Evolutionary conservation across 305 asterid species (phyloP), one percentile per base, ranked within the genome.

Genomic region (Solanum aculeatissimum): DNA sequence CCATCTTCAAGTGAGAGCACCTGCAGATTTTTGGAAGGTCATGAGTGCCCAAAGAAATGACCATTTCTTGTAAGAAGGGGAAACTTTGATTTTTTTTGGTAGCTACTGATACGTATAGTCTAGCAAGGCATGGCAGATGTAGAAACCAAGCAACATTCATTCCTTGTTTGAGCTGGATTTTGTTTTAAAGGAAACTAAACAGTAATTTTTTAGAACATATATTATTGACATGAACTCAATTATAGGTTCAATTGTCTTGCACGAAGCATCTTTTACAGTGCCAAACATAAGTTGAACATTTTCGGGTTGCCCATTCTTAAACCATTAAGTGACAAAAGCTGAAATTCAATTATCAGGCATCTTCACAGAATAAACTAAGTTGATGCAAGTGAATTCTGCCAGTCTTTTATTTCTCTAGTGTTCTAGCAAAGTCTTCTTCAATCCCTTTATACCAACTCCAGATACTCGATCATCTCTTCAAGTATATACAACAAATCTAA

Each of bases 1-100:
- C 99, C 98, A 72, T 93, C 92, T 86, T 92, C 92, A 87, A 86
- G 89, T 43, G 99, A 85, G 82, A 93, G 90, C 15, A 95, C 98
- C 99, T 97, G 92, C 85, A 92, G 68, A 85, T 27, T 65, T 84
- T 25, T 57, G 83, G 47, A 78, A 78, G 49, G 53, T 62, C 42
- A 84, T 43, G 62, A 81, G 58, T 43, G 21, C 70, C 83, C 70
- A 81, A 38, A 82, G 25, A 69, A 21, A 83, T 49, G 45, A 54
- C 32, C 19, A 62, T 81, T 38, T 51, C 65, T 40, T 68, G 55
- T 18, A 35, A 27, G 69, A 80, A 78, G 66, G 82, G 9, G 49
- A 2, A 78, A 10, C 47, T 29, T 78, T 53, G 11, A 53, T 78
- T 32, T 51, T 18, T 78, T 32, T 49, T 23, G 43, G 60, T 49